phyloP scores from a whole-genome alignment of 75 land plant genomes.

The Sequoiadendron giganteum region DNA sequence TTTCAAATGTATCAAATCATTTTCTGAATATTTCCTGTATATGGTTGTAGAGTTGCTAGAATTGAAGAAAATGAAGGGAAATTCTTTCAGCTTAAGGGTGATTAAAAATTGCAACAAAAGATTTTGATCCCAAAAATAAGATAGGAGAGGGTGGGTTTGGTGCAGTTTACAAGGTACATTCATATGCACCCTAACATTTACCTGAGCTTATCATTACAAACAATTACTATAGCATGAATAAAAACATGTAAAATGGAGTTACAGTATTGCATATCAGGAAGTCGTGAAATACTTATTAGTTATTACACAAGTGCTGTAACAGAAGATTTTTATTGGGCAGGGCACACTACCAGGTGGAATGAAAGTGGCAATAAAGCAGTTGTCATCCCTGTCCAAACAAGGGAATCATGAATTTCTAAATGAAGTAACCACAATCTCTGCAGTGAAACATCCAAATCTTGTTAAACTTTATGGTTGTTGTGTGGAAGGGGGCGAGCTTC shows the following conservation, averaged over 20 bases:
- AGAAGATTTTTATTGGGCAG: neutral
- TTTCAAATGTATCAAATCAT: neutral
- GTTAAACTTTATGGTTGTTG: conserved; percentile 18
- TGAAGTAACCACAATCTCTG: conserved; percentile 21
- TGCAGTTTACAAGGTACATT: conserved; percentile 51
- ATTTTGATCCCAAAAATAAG: conserved; percentile 36
- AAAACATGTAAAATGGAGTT: neutral
- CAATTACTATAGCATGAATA: neutral
- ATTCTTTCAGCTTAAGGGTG: conserved; percentile 34
- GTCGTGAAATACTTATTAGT: neutral
- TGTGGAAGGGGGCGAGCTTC: conserved; percentile 9
- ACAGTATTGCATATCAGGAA: no score
- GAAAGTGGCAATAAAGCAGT: conserved; percentile 15
- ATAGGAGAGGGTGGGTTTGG: conserved; percentile 70
- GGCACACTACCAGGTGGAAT: conserved; percentile 10
- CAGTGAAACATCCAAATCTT: conserved; percentile 17
- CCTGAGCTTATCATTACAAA: neutral
- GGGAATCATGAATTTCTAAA: conserved; percentile 14
- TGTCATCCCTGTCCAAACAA: conserved; percentile 5
- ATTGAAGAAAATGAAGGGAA: neutral
- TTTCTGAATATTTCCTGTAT: neutral
- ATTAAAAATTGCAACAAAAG: conserved; percentile 37
- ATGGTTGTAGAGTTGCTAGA: neutral
- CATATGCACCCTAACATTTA: neutral
- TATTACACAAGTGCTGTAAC: neutral